phyloP scores from a whole-genome alignment of 768 basidiomycete species.

The Pulveroboletus frians region DNA sequence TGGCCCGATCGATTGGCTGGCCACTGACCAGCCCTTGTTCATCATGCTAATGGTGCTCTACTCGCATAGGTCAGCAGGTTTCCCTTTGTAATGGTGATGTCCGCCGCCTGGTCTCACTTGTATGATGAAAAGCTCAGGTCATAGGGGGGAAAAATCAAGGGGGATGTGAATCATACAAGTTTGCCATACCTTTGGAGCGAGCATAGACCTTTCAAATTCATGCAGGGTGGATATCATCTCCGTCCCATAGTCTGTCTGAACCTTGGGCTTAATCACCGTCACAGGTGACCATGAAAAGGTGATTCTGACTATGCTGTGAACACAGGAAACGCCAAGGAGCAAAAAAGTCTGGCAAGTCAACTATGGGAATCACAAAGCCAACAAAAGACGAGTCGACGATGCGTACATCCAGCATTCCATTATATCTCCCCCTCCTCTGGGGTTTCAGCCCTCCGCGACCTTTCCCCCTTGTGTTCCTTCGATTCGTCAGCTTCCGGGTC shows the following conservation, averaged over 20 bases:
- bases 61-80: no score
- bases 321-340: neutral
- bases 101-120: neutral
- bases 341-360: constrained; percentile 3
- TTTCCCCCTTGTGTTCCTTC: constrained; percentile 38
- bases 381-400: neutral
- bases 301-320: neutral
- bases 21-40: neutral
- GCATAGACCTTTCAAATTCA: neutral
- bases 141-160: constrained; percentile 2
- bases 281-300: neutral
- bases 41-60: no score
- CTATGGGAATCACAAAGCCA: neutral
- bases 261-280: neutral
- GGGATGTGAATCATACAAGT: neutral
- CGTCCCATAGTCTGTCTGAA: neutral
- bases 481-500: constrained; percentile 43
- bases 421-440: constrained; percentile 88
- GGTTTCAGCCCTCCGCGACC: constrained; percentile 56
- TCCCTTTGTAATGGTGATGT: neutral
- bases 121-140: neutral
- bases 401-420: constrained; percentile 18
- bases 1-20: neutral
- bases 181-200: constrained; percentile 1
- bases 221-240: neutral